Conservation (phyloP, 148 eudicot genomes). For the Camellia japonica region DNA sequence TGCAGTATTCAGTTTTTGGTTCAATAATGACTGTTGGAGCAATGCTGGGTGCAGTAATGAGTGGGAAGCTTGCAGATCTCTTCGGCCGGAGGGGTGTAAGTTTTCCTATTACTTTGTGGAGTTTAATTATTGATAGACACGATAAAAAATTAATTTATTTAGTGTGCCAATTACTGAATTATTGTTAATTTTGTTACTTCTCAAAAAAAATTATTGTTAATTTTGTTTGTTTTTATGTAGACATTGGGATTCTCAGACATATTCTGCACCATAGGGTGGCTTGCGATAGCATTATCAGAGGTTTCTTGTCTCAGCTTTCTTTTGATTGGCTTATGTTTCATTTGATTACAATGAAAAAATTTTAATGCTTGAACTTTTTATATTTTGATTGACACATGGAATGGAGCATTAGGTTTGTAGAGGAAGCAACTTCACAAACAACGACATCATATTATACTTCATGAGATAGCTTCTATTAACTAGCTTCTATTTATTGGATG, state of each 20-base stretch:
- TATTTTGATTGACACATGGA: not conserved
- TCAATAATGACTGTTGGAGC: constrained; percentile 70
- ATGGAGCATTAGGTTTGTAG: not conserved
- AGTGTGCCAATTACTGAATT: not conserved
- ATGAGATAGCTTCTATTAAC: too few relatives aligned
- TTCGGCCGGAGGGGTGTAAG: constrained; percentile 70
- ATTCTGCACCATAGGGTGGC: constrained; percentile 58
- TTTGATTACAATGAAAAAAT: not conserved
- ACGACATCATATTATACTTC: not conserved
- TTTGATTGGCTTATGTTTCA: not conserved
- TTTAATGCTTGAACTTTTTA: not conserved
- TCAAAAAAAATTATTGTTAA: not conserved
- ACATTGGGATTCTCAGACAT: constrained; percentile 65
- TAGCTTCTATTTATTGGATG: too few relatives aligned
- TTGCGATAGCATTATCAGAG: constrained; percentile 56
- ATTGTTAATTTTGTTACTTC: not conserved
- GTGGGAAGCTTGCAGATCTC: constrained; percentile 66
- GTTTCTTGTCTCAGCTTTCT: constrained; percentile 24
- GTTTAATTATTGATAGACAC: not conserved
- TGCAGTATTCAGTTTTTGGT: constrained; percentile 75
- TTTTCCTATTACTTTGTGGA: constrained; percentile 1
- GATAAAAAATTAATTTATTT: not conserved
- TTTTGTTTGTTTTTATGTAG: constrained; percentile 28
- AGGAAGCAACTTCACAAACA: not conserved
- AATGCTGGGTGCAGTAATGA: constrained; percentile 57